A percentile compares a stretch with the other conserved stretches of the same genome.
Evolutionary conservation across 306 rosid species (phyloP).

Genomic region (Luffa aegyptiaca): DNA sequence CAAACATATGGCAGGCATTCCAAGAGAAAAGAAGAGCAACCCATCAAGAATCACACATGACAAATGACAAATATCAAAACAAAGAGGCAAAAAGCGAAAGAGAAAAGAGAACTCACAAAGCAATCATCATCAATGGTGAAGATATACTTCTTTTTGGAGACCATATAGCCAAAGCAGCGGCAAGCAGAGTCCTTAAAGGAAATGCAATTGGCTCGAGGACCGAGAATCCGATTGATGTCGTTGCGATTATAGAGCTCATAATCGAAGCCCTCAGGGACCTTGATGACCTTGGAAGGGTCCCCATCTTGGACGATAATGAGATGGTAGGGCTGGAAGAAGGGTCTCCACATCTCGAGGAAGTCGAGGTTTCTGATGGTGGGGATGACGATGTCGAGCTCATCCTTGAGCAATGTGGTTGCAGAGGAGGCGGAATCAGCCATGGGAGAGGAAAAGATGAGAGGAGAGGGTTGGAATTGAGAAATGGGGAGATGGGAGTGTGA

Average conservation of each 20-base stretch:
- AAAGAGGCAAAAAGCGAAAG: not conserved
- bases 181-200: constrained; percentile 95
- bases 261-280: constrained; percentile 77
- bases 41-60: not conserved
- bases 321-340: constrained; percentile 65
- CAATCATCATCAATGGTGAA: constrained; percentile 92
- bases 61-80: not conserved
- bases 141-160: constrained; percentile 83
- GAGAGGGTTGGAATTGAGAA: not conserved
- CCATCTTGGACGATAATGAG: constrained; percentile 89
- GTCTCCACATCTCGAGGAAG: constrained; percentile 89
- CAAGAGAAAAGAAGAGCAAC: not conserved
- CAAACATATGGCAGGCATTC: not conserved
- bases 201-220: constrained; percentile 68
- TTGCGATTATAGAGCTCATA: constrained; percentile 74
- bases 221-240: constrained; percentile 70
- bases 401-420: constrained; percentile 33
- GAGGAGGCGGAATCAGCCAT: constrained; percentile 24
- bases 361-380: constrained; percentile 88
- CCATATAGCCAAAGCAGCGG: constrained; percentile 93
- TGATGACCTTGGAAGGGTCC: constrained; percentile 64
- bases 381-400: constrained; percentile 83
- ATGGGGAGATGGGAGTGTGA: not conserved
- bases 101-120: constrained; percentile 37
- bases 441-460: not conserved